Evolutionary conservation across 371 early-diverging fungal genomes (phyloP), one percentile per base, ranked within the genome.

Genomic region (Mucor indicus): DNA sequence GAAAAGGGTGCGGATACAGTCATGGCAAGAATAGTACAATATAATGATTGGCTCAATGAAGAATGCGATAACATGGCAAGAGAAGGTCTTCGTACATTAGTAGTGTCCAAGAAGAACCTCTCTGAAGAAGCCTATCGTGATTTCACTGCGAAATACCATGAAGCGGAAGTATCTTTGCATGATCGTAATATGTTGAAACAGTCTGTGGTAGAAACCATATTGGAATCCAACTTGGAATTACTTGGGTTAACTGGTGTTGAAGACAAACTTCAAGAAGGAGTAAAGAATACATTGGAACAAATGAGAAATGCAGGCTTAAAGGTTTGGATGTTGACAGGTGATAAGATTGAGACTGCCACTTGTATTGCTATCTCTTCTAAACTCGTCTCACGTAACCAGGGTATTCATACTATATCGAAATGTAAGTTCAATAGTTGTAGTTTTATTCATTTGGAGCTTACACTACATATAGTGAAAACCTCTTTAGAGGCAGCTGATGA

Each of bases 321-420:
- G 63, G 89, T 99, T 16, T 99, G 99, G 99, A 99, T 99, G 99
- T 77, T 99, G 44, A 99, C 99, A 0, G 82, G 99, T 21, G 99
- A 99, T 69, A 99, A 99, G 62, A 92, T 97, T 53, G 99, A 99
- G 75, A 99, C 99, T 2, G 99, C 99, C n/a, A 95, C 89, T 1
- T 94, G 93, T 64, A 95, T 99, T 55, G 98, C 98, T 2, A 83
- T 94, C 10, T 93, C 95, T 0, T 91, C 96, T 15, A 90, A 91
- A 47, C 80, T 99, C 8, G 91, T 99, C 10, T 77, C 89, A 6
- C 84, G 95, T 19, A 91, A 91, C 51, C 94, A 96, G 69, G 73
- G 70, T 3, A 90, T 96, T 29, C 87, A 92, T 53, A 79, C 81
- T 20, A 72, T 92, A 24, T 57, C 86, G 0, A 84, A 85, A 64